A percentile compares a stretch with the other conserved stretches of the same genome.
phyloP scores from a whole-genome alignment of 148 eudicot species.

The Euryodendron excelsum region DNA sequence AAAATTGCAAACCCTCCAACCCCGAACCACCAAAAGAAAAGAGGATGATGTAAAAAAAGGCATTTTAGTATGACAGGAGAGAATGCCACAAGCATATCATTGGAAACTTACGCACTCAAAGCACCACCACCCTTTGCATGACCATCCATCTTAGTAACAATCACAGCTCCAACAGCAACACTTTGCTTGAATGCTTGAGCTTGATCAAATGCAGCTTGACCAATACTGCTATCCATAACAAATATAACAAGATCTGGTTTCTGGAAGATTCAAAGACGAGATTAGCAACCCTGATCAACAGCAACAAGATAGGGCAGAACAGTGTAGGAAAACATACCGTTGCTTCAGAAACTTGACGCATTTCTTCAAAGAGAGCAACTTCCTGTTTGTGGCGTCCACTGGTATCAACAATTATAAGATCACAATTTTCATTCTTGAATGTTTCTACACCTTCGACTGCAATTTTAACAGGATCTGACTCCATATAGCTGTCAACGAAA shows the following conservation, averaged over 20 bases:
- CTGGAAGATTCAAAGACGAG: conserved; percentile 42
- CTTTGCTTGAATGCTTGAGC: conserved; percentile 98
- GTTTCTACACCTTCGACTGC: conserved; percentile 95
- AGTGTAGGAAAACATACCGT: conserved; percentile 40
- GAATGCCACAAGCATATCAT: background rate
- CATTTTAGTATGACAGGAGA: background rate
- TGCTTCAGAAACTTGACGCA: conserved; percentile 99
- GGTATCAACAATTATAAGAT: conserved; percentile 93
- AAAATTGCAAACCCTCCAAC: background rate
- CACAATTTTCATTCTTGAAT: conserved; percentile 90
- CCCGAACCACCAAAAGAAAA: background rate
- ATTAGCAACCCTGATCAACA: conserved; percentile 16
- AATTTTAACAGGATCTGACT: conserved; percentile 96
- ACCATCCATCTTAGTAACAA: conserved; percentile 98
- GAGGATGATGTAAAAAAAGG: background rate
- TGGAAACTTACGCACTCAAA: conserved; percentile 91
- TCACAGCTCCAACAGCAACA: conserved; percentile 99
- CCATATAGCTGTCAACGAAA: conserved; percentile 63
- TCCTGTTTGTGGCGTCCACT: conserved; percentile 99
- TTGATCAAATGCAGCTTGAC: conserved; percentile 98
- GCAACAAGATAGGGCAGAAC: conserved; percentile 2
- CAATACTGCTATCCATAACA: conserved; percentile 99
- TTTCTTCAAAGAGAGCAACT: conserved; percentile 94
- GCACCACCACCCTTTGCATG: conserved; percentile 99
- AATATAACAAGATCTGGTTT: conserved; percentile 98